Percentiles rank a stretch among this genome's conserved stretches.
phyloP scores from a whole-genome alignment of 139 green algal species.

The Desmodesmus armatus region DNA sequence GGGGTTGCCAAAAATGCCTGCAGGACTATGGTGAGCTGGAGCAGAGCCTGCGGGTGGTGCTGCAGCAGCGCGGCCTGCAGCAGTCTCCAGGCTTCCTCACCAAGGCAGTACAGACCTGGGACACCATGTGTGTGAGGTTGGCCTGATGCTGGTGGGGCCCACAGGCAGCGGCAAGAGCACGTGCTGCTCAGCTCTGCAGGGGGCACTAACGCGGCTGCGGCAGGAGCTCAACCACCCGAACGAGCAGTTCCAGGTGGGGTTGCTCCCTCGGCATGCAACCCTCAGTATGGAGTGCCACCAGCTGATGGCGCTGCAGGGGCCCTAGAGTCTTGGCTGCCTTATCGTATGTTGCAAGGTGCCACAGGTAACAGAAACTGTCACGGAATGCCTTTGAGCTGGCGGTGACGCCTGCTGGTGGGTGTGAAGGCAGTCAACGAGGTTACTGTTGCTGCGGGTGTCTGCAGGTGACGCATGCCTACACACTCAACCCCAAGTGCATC shows the following conservation, averaged over 20 bases:
- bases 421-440: no score
- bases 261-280: no score
- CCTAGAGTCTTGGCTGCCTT: no score
- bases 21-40: slow-evolving; percentile 83
- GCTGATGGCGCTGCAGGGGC: no score
- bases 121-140: slow-evolving; percentile 90
- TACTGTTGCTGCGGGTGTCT: no score
- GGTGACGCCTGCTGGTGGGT: neutral
- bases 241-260: slow-evolving; percentile 64
- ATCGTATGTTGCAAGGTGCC: no score
- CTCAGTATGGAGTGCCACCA: no score
- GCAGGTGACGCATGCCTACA: slow-evolving; percentile 67
- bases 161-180: slow-evolving; percentile 82
- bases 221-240: slow-evolving; percentile 58
- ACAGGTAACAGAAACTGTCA: no score
- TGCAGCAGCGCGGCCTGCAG: slow-evolving; percentile 69
- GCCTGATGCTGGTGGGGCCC: slow-evolving; percentile 86
- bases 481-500: slow-evolving; percentile 92
- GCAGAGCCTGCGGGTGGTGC: slow-evolving; percentile 62
- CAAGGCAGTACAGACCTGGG: slow-evolving; percentile 88
- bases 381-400: no score
- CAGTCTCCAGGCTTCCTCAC: slow-evolving; percentile 66
- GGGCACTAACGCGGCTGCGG: slow-evolving; percentile 70
- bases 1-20: no score
- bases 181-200: slow-evolving; percentile 78